A percentile compares a stretch with the other conserved stretches of the same genome.
Conservation (phyloP, 2,329 filamentous ascomycete species). For the Pseudodiploospora longispora region DNA sequence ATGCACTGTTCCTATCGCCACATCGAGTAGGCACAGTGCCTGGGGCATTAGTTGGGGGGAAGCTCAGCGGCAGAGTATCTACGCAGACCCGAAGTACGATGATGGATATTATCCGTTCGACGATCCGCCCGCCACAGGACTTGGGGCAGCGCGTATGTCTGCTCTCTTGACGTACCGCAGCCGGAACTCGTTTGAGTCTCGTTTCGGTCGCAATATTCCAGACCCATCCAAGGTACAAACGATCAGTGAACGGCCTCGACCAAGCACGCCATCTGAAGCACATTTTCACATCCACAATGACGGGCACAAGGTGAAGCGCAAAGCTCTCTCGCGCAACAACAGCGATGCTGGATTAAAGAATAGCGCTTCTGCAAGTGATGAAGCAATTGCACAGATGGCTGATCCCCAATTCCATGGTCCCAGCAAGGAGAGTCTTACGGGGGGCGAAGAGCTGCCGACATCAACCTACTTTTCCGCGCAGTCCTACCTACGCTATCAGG, state of each 20-base stretch:
- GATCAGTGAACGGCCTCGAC: slow-evolving; percentile 60
- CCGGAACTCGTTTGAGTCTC: slow-evolving; percentile 91
- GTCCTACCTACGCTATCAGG: slow-evolving; percentile 94
- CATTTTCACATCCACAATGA: slow-evolving; percentile 81
- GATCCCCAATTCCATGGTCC: slow-evolving; percentile 67
- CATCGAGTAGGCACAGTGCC: slow-evolving; percentile 74
- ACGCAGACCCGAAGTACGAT: slow-evolving; percentile 96
- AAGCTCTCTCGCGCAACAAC: slow-evolving; percentile 38
- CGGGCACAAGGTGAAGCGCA: slow-evolving; percentile 58
- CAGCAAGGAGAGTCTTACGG: slow-evolving; percentile 40
- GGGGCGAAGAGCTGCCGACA: slow-evolving; percentile 44
- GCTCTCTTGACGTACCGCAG: slow-evolving; percentile 93
- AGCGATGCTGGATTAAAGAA: slow-evolving; percentile 21
- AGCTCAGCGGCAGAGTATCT: slow-evolving; percentile 86
- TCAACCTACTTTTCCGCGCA: slow-evolving; percentile 97
- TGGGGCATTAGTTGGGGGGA: slow-evolving; percentile 92
- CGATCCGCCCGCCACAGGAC: slow-evolving; percentile 76
- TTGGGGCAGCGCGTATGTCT: slow-evolving; percentile 94
- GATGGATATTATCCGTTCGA: slow-evolving; percentile 89
- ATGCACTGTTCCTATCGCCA: slow-evolving; percentile 74
- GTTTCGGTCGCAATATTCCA: slow-evolving; percentile 88
- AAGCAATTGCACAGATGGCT: slow-evolving; percentile 15
- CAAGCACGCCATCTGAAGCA: slow-evolving; percentile 56
- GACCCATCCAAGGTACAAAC: slow-evolving; percentile 77
- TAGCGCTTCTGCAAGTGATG: slow-evolving; percentile 20